Evolutionary conservation across 805 yeast species (phyloP).

Genomic region (Huiozyma naganishii): DNA sequence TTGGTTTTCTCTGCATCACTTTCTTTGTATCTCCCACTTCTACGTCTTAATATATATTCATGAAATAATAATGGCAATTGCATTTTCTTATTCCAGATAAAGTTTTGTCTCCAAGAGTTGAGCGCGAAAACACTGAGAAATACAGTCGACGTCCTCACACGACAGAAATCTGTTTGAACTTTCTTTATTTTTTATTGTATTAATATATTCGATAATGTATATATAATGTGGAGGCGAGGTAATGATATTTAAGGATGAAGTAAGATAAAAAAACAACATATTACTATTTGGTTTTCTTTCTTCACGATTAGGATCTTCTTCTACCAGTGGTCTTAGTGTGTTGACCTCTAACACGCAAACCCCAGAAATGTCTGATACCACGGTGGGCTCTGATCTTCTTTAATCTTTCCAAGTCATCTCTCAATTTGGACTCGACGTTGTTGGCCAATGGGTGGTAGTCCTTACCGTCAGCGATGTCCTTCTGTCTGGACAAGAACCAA

Average conservation of each 20-base stretch:
- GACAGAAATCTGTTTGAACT: neutral
- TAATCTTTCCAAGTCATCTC: slow-evolving; percentile 99
- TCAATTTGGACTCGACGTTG: slow-evolving; percentile 97
- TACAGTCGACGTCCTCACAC: no score
- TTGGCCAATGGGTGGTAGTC: slow-evolving; percentile 98
- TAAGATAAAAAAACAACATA: neutral
- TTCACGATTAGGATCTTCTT: slow-evolving; percentile 40
- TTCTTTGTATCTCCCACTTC: no score
- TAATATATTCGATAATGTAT: neutral
- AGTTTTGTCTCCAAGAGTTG: no score
- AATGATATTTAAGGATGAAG: neutral
- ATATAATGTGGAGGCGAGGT: neutral
- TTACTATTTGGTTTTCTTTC: neutral
- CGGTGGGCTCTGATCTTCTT: slow-evolving; percentile 99
- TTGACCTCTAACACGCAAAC: slow-evolving; percentile 99
- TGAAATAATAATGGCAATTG: no score
- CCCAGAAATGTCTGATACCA: slow-evolving; percentile 99
- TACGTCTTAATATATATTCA: no score
- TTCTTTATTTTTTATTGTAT: neutral
- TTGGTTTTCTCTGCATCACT: no score
- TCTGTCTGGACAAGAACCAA: slow-evolving; percentile 99
- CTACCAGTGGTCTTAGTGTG: slow-evolving; percentile 99
- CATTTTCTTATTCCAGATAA: no score
- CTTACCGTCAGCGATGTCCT: slow-evolving; percentile 97
- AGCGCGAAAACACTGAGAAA: no score